These are phyloP conservation scores for Xylariaceae sp. DNA, from an alignment of 2,329 filamentous ascomycete genomes.

Conservation along the genomic window DNA sequence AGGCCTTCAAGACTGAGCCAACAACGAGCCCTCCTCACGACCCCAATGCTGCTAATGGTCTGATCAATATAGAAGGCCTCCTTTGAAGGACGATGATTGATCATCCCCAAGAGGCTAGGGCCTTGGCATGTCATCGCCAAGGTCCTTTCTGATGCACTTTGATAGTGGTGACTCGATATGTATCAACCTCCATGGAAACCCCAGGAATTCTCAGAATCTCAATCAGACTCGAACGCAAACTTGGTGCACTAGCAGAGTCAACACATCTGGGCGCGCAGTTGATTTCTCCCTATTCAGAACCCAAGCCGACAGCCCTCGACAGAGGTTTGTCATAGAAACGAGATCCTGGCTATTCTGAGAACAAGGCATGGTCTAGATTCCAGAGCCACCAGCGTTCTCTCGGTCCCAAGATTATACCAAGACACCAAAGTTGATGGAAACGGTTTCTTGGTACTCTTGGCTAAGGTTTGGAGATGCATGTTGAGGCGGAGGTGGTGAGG, in stretches of 20 bases:
- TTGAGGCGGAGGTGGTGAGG: background rate
- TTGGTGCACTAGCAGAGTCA: conserved; percentile 2
- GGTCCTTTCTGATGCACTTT: conserved; percentile 3
- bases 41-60: background rate
- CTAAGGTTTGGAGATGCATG: background rate
- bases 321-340: background rate
- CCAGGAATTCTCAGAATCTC: background rate
- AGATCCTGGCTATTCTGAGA: no score
- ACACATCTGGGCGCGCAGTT: conserved; percentile 13
- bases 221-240: no score
- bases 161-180: background rate
- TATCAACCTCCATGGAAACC: background rate
- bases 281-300: conserved; percentile 12
- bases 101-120: conserved; percentile 10
- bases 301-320: background rate
- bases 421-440: conserved; percentile 11
- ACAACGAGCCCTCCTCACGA: background rate
- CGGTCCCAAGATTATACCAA: conserved; percentile 7
- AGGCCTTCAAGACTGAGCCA: no score
- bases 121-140: conserved; percentile 25
- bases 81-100: background rate
- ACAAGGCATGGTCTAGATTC: no score
- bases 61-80: background rate
- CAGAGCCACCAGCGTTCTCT: background rate
- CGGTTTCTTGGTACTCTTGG: conserved; percentile 19